These are phyloP conservation scores for Centella asiatica DNA, from an alignment of 129 eudicot genomes.

Conservation along the genomic window DNA sequence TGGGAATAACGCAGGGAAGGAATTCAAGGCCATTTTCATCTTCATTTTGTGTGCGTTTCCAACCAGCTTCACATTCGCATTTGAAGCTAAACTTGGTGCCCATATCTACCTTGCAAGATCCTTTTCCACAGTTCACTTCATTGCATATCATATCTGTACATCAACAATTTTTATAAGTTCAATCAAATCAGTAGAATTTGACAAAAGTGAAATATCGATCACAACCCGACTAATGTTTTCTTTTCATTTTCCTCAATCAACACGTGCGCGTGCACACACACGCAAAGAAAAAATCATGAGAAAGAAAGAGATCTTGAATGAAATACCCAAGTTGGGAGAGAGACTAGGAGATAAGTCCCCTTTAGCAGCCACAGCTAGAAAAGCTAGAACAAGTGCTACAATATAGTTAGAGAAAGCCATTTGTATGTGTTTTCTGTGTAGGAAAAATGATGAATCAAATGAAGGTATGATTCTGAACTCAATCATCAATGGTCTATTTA, in stretches of 20 bases:
- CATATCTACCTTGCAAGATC: conserved; percentile 43
- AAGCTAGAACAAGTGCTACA: background rate
- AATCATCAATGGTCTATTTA: no score
- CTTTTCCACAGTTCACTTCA: conserved; percentile 68
- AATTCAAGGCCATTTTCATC: conserved; percentile 37
- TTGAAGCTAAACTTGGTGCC: conserved; percentile 34
- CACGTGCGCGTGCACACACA: no score
- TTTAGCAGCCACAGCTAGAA: conserved; percentile 1
- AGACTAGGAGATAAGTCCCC: background rate
- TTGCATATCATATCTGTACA: conserved; percentile 38
- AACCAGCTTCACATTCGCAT: conserved; percentile 59
- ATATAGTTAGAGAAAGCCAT: background rate
- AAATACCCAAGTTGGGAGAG: background rate
- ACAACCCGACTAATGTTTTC: background rate
- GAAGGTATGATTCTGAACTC: no score
- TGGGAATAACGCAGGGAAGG: conserved; percentile 77
- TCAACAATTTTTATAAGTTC: background rate
- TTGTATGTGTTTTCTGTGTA: background rate
- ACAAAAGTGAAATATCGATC: background rate
- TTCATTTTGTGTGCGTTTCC: conserved; percentile 53
- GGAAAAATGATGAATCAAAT: background rate
- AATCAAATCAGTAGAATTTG: no score
- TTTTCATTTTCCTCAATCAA: no score
- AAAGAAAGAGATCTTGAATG: background rate
- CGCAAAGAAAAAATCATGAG: no score